Evolutionary conservation across 345 rosid species (phyloP).

Genomic region (Brassica nigra): DNA sequence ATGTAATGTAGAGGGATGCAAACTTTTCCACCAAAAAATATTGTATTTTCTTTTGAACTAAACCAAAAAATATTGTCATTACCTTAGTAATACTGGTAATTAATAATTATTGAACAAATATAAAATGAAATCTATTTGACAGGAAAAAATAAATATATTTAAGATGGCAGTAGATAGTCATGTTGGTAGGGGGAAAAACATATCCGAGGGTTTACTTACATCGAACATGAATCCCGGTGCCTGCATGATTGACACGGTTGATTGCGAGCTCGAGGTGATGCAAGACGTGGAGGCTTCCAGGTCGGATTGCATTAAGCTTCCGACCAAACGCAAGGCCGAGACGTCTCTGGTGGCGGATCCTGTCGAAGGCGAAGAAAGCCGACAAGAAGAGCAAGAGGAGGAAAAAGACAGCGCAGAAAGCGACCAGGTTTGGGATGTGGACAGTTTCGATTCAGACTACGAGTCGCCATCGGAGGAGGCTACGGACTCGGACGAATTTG

Average conservation of each 20-base stretch:
- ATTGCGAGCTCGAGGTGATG: neutral
- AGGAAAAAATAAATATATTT: too few species aligned
- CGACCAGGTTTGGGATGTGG: neutral
- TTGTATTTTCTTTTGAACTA: too few species aligned
- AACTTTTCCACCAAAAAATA: too few species aligned
- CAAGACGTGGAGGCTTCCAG: neutral
- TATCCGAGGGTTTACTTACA: neutral
- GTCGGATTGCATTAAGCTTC: neutral
- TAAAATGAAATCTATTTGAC: neutral
- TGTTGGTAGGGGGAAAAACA: neutral
- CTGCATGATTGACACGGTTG: neutral
- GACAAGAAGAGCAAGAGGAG: neutral
- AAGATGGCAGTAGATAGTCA: neutral
- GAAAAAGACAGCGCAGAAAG: neutral
- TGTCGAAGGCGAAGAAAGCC: neutral
- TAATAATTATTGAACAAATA: too few species aligned
- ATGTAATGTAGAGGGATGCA: too few species aligned
- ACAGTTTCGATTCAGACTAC: neutral
- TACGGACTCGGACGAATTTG: neutral
- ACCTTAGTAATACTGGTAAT: too few species aligned
- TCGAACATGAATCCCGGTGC: neutral
- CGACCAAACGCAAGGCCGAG: neutral
- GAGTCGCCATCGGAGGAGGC: neutral
- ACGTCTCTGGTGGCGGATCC: neutral
- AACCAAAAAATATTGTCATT: too few species aligned